Evolutionary conservation across 2,329 filamentous ascomycete genomes (phyloP).

Genomic region (Sphaerulina vaccinii): DNA sequence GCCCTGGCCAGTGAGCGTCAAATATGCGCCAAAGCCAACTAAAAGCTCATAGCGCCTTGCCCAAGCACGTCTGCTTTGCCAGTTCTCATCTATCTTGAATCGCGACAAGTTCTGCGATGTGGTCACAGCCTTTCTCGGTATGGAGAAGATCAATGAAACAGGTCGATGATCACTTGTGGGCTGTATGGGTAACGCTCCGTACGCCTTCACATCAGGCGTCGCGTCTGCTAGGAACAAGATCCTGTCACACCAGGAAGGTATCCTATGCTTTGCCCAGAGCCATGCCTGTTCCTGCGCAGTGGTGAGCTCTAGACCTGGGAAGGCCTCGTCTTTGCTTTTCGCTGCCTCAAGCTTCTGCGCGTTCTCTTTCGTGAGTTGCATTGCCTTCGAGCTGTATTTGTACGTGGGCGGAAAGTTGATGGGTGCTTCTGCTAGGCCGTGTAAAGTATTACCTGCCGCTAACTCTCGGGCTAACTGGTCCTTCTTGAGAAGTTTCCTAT

Average conservation of each 20-base stretch:
- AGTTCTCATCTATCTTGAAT: constrained; percentile 43
- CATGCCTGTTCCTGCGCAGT: constrained; percentile 26
- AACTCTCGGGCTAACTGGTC: constrained; percentile 81
- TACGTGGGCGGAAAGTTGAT: constrained; percentile 89
- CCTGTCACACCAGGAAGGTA: constrained; percentile 91
- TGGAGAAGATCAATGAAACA: constrained; percentile 68
- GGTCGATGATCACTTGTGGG: constrained; percentile 84
- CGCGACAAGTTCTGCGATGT: constrained; percentile 11
- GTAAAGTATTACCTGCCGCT: constrained; percentile 66
- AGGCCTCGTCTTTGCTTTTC: constrained; percentile 20
- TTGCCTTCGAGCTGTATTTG: constrained; percentile 65
- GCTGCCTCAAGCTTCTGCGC: constrained; percentile 22
- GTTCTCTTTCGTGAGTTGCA: constrained; percentile 31
- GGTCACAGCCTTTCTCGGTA: constrained; percentile 52
- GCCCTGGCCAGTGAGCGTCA: constrained; percentile 51
- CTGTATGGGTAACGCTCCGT: constrained; percentile 74
- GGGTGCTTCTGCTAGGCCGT: constrained; percentile 71
- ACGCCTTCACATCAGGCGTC: constrained; percentile 54
- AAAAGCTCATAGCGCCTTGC: constrained; percentile 60
- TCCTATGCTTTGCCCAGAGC: constrained; percentile 74
- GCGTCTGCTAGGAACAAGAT: constrained; percentile 65
- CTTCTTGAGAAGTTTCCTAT: constrained; percentile 62
- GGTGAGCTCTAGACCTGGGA: constrained; percentile 18
- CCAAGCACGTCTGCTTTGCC: constrained; percentile 53
- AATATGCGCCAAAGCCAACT: constrained; percentile 58